Percentiles rank a stretch among this genome's conserved stretches.
phyloP scores from a whole-genome alignment of 1,284 basidiomycete genomes.

The Meripilus lineatus region DNA sequence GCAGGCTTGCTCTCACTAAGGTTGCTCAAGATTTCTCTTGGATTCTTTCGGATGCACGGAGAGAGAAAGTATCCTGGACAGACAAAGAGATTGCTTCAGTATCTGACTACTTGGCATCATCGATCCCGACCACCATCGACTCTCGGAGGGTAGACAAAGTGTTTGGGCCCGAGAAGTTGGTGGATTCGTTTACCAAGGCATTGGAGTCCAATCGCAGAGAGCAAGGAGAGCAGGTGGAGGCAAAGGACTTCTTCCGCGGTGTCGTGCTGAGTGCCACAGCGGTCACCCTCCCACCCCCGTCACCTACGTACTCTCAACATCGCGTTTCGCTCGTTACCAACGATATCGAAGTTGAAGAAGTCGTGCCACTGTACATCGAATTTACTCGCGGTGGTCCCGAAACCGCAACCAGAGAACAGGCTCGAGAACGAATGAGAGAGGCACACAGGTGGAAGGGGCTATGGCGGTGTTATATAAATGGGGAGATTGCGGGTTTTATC shows the following conservation, averaged over 20 bases:
- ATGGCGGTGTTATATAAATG: conserved; percentile 15
- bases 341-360: conserved; percentile 11
- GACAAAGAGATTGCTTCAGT: not conserved
- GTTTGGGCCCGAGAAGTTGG: conserved; percentile 13
- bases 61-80: not conserved
- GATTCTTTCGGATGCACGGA: conserved; percentile 9
- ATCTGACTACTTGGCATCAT: not conserved
- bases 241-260: conserved; percentile 7
- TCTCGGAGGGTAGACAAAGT: conserved; percentile 12
- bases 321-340: conserved; percentile 8
- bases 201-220: conserved; percentile 10
- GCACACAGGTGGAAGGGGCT: conserved; percentile 7
- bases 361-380: conserved; percentile 16
- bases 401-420: conserved; percentile 9
- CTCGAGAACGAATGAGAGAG: conserved; percentile 1
- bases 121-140: conserved; percentile 6
- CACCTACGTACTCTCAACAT: conserved; percentile 1
- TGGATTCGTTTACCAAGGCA: conserved; percentile 14
- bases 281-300: conserved; percentile 11
- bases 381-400: conserved; percentile 9
- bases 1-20: conserved; percentile 9
- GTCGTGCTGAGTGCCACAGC: conserved; percentile 17
- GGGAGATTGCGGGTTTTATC: conserved; percentile 13
- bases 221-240: conserved; percentile 9
- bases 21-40: conserved; percentile 11